phyloP scores from a whole-genome alignment of 768 basidiomycete genomes.

The Chalciporus sphaerocephalus region DNA sequence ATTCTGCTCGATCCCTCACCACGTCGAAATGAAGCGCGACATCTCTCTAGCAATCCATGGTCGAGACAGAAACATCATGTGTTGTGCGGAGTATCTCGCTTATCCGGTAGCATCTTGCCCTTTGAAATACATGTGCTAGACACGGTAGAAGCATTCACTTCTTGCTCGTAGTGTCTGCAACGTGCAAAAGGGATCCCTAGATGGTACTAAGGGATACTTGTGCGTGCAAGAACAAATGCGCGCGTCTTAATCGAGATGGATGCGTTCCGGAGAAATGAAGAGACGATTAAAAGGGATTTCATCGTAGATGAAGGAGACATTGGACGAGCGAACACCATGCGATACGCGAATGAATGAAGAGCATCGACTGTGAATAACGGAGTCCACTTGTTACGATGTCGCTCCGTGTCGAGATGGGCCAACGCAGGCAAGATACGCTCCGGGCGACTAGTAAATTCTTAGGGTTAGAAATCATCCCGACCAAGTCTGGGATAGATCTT shows the following conservation, averaged over 20 bases:
- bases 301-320: slow-evolving; percentile 31
- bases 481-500: slow-evolving; percentile 42
- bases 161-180: slow-evolving; percentile 19
- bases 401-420: slow-evolving; percentile 19
- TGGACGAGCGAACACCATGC: slow-evolving; percentile 17
- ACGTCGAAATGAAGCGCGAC: slow-evolving; percentile 37
- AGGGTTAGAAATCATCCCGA: slow-evolving; percentile 59
- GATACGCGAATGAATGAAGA: slow-evolving; percentile 8
- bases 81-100: slow-evolving; percentile 33
- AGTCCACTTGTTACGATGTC: slow-evolving; percentile 17
- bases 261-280: slow-evolving; percentile 55
- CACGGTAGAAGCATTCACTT: slow-evolving; percentile 24
- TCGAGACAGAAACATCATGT: slow-evolving; percentile 7
- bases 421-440: slow-evolving; percentile 26
- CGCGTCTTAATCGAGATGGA: slow-evolving; percentile 22
- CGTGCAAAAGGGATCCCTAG: slow-evolving; percentile 47
- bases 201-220: slow-evolving; percentile 46
- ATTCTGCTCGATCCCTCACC: slow-evolving; percentile 36
- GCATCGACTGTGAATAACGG: slow-evolving; percentile 3
- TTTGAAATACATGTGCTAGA: slow-evolving; percentile 23
- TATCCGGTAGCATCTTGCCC: slow-evolving; percentile 52
- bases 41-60: slow-evolving; percentile 42
- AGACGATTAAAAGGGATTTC: slow-evolving; percentile 35
- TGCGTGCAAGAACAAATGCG: slow-evolving; percentile 28
- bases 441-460: slow-evolving; percentile 38